These are phyloP conservation scores for Bipolaris zeicola DNA, from an alignment of 2,329 filamentous ascomycete genomes.

Conservation along the genomic window DNA sequence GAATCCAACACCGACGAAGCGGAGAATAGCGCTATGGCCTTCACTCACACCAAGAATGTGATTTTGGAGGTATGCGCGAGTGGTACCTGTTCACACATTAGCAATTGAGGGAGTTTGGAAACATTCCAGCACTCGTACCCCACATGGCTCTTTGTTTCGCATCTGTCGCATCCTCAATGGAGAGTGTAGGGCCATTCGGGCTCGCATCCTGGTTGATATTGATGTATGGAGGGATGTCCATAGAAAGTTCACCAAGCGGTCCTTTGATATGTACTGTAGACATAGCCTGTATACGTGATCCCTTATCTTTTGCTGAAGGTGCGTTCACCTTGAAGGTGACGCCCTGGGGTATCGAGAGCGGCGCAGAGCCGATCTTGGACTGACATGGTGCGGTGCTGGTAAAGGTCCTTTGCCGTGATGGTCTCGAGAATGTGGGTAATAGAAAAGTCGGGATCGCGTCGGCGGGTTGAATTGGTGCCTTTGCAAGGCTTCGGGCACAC, in stretches of 20 bases:
- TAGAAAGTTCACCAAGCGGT: constrained; percentile 77
- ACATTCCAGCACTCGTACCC: constrained; percentile 62
- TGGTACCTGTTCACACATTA: constrained; percentile 68
- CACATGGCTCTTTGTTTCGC: constrained; percentile 92
- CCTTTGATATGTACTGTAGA: constrained; percentile 77
- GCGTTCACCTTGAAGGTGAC: constrained; percentile 75
- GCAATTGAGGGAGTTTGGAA: neutral
- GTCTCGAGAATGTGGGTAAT: constrained; percentile 69
- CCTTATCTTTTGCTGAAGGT: constrained; percentile 64
- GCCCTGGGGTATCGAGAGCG: constrained; percentile 48
- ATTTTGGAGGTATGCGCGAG: constrained; percentile 86
- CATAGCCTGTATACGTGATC: constrained; percentile 66
- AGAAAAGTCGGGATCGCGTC: constrained; percentile 73
- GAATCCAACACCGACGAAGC: constrained; percentile 94
- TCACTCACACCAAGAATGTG: constrained; percentile 94
- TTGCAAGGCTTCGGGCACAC: constrained; percentile 58
- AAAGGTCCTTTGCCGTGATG: constrained; percentile 62
- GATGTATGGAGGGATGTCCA: constrained; percentile 81
- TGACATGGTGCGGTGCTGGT: constrained; percentile 68
- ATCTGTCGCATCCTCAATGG: constrained; percentile 69
- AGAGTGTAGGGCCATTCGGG: constrained; percentile 68
- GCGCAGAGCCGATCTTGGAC: constrained; percentile 84
- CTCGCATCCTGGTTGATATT: constrained; percentile 70
- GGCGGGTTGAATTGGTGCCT: constrained; percentile 49
- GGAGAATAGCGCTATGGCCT: constrained; percentile 90